Percentiles rank a stretch among this genome's conserved stretches.
phyloP scores from a whole-genome alignment of 2,329 filamentous ascomycete species.

The Juglanconis sp. region DNA sequence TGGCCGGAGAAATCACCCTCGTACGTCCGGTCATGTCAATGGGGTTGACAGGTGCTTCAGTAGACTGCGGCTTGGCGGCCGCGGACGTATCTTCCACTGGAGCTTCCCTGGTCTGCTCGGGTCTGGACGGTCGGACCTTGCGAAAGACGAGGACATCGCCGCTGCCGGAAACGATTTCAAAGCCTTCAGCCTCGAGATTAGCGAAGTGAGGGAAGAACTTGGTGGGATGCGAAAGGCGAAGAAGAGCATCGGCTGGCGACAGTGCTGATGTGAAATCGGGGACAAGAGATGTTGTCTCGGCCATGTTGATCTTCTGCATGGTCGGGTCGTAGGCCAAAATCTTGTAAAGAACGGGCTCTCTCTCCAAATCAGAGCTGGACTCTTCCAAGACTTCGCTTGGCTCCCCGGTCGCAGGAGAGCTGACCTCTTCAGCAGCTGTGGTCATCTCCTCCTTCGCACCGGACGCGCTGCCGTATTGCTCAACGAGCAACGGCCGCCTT shows the following conservation, averaged over 20 bases:
- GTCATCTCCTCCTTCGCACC: constrained; percentile 16
- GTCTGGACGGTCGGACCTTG: constrained; percentile 42
- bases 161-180: constrained; percentile 62
- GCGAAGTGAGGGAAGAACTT: constrained; percentile 65
- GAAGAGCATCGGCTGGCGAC: constrained; percentile 58
- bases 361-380: not conserved
- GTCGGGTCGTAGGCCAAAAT: constrained; percentile 63
- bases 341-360: constrained; percentile 49
- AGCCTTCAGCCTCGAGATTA: constrained; percentile 57
- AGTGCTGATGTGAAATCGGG: constrained; percentile 46
- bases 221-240: constrained; percentile 58
- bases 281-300: constrained; percentile 57
- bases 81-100: constrained; percentile 3
- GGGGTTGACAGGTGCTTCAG: constrained; percentile 45
- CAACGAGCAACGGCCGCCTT: constrained; percentile 35
- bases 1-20: constrained; percentile 35
- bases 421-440: constrained; percentile 4
- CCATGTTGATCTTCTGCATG: constrained; percentile 54
- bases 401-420: constrained; percentile 3
- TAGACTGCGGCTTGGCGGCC: not conserved
- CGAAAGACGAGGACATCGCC: constrained; percentile 65
- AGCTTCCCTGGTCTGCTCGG: constrained; percentile 8
- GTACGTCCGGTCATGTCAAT: constrained; percentile 53
- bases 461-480: constrained; percentile 26
- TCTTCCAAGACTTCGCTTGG: constrained; percentile 10